Percentiles rank a stretch among this genome's conserved stretches.
Conservation (phyloP, 1,139 yeast species). For the Kodamaea sp. region DNA sequence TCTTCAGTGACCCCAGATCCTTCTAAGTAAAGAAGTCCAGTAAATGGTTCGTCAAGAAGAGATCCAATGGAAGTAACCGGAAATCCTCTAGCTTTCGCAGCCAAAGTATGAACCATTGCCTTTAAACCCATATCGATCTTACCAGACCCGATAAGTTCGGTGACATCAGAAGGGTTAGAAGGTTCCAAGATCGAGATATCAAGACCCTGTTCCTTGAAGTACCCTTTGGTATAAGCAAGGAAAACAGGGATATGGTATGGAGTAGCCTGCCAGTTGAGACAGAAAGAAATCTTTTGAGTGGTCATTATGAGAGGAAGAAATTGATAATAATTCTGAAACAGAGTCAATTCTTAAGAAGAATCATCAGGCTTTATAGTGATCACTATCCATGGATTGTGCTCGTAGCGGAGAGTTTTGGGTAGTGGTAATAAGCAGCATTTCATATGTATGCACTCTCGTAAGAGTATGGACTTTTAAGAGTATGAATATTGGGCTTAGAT, state of each 20-base stretch:
- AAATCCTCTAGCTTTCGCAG: conserved; percentile 60
- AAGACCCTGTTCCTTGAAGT: conserved; percentile 50
- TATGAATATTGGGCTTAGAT: too few relatives aligned
- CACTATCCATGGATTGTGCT: too few relatives aligned
- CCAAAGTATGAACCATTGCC: conserved; percentile 63
- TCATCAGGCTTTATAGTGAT: too few relatives aligned
- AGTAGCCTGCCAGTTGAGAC: conserved; percentile 58
- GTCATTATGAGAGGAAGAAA: conserved; percentile 28
- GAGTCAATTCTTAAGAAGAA: too few relatives aligned
- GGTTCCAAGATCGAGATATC: conserved; percentile 58
- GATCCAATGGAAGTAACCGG: conserved; percentile 60
- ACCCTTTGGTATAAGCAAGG: conserved; percentile 53
- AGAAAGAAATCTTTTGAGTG: conserved; percentile 51
- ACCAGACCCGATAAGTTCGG: conserved; percentile 58
- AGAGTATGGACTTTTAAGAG: too few relatives aligned
- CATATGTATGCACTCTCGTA: too few relatives aligned
- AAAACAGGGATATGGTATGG: conserved; percentile 59
- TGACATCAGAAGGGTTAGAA: conserved; percentile 59
- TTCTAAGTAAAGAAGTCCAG: conserved; percentile 54
- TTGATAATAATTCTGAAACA: too few relatives aligned
- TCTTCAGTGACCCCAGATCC: conserved; percentile 54
- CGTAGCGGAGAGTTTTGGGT: too few relatives aligned
- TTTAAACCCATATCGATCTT: conserved; percentile 60
- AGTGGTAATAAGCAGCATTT: too few relatives aligned
- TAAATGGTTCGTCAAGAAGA: conserved; percentile 57